phyloP scores from a whole-genome alignment of 306 rosid genomes.

The Ammopiptanthus mongolicus region DNA sequence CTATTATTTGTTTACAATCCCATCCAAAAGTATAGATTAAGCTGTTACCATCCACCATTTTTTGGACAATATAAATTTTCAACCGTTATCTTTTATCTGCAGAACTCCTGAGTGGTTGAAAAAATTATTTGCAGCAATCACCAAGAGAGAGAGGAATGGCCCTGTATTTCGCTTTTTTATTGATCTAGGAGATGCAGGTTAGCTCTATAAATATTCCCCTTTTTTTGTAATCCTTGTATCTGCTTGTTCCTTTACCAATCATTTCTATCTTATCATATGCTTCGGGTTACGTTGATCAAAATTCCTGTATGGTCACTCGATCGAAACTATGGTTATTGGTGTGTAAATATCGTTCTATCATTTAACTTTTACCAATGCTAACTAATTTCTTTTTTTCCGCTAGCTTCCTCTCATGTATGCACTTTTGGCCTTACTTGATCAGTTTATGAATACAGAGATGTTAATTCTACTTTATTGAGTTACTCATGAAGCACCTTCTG shows the following conservation, averaged over 20 bases:
- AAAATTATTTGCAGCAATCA: slow-evolving; percentile 73
- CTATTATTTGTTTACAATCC: background rate
- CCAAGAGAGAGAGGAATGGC: slow-evolving; percentile 82
- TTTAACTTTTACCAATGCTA: background rate
- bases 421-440: background rate
- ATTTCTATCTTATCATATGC: background rate
- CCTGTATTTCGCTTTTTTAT: slow-evolving; percentile 93
- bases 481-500: slow-evolving; percentile 8
- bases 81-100: slow-evolving; percentile 23
- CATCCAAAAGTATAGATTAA: background rate
- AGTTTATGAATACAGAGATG: background rate
- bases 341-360: background rate
- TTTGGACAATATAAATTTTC: background rate
- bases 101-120: slow-evolving; percentile 96
- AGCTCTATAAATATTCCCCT: background rate
- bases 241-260: background rate
- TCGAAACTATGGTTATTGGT: background rate
- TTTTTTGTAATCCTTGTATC: background rate
- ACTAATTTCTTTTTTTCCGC: background rate
- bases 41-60: background rate
- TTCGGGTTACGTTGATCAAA: background rate
- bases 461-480: background rate
- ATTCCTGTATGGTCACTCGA: background rate
- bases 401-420: background rate
- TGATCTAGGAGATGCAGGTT: slow-evolving; percentile 99